Conservation (phyloP, 164 flowering plant genomes). For the Piper longum region DNA sequence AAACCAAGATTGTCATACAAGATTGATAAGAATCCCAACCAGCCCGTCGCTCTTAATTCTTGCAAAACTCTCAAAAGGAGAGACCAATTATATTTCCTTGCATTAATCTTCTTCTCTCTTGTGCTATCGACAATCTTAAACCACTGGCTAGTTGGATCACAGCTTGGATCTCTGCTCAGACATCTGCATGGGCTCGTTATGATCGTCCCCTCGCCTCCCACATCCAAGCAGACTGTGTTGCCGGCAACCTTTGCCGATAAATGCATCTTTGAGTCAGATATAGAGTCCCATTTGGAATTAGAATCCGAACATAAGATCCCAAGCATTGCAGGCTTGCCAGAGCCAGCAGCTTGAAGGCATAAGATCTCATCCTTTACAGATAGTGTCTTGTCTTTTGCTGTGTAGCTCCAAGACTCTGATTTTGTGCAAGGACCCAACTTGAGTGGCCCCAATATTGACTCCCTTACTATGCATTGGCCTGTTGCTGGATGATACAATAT, state of each 20-base stretch:
- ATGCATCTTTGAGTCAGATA: constrained; percentile 10
- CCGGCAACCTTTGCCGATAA: constrained; percentile 5
- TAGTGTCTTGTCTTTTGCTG: constrained; percentile 1
- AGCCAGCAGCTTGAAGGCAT: constrained; percentile 5
- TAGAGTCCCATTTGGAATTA: constrained; percentile 5
- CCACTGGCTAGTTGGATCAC: constrained; percentile 10
- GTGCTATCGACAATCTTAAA: constrained; percentile 3
- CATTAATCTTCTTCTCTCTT: background rate
- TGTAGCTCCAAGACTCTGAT: constrained; percentile 7
- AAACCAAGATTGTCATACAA: no score
- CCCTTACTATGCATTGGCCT: constrained; percentile 5
- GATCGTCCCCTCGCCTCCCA: constrained; percentile 2
- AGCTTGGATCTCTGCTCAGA: constrained; percentile 1
- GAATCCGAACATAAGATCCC: background rate
- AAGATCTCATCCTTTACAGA: constrained; percentile 1
- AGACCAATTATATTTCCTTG: background rate
- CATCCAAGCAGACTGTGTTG: constrained; percentile 9
- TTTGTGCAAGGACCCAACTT: constrained; percentile 7
- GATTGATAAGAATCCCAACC: background rate
- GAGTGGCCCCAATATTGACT: constrained; percentile 2
- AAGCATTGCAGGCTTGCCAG: constrained; percentile 6
- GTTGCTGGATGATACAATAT: constrained; percentile 9
- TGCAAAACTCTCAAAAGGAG: background rate
- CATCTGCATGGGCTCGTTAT: constrained; percentile 9
- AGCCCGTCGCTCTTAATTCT: background rate